Base-by-base conservation (phyloP, 2,329 filamentous ascomycete species). In the Colletotrichum plurivorum region DNA sequence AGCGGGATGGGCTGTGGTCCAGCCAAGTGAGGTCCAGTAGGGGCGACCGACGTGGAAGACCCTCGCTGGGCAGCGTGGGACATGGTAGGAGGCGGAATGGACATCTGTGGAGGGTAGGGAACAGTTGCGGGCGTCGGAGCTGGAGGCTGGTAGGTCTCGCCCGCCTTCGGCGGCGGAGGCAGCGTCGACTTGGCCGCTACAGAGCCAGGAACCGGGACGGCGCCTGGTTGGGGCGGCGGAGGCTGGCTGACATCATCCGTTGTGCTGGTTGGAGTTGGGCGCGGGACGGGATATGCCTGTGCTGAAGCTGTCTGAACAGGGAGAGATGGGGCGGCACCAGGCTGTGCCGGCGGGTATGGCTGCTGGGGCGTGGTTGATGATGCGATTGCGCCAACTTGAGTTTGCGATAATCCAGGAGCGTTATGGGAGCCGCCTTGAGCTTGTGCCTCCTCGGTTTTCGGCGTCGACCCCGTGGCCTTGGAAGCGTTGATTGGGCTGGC, bases 401-500 rank as follows among this genome's bases (percentile, higher is more conserved):
- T 73, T 69, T 46, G 76, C 77, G 66, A 65, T 56, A 27, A 36
- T 36, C 48, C 51, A 39, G 67, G 8, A 53, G 20, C 31, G 25
- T 67, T 61, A 52, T 52, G 45, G 45, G 62, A 12, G 25, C 16
- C 45, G 18, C 9, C 63, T 22, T 48, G 52, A 48, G 53, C 58
- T 16, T 63, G 63, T 48, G 63, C 20, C 39, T 53, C 55, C 39
- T 67, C 57, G 16, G 85, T 88, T 71, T 86, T 77, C 31, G 86
- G 83, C 20, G 85, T 86, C 49, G 79, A 75, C 39, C 81, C 85
- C 16, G 82, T 81, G 56, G 87, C 81, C 78, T 89, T 90, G 67
- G 84, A 80, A 45, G 86, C 84, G 73, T 82, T 86, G 77, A 91
- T 89, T 53, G 89, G 89, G 76, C 87, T 89, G 63, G 85, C 78